These are phyloP conservation scores for Parastagonospora avenae DNA, from an alignment of 2,329 filamentous ascomycete species.

Conservation along the genomic window DNA sequence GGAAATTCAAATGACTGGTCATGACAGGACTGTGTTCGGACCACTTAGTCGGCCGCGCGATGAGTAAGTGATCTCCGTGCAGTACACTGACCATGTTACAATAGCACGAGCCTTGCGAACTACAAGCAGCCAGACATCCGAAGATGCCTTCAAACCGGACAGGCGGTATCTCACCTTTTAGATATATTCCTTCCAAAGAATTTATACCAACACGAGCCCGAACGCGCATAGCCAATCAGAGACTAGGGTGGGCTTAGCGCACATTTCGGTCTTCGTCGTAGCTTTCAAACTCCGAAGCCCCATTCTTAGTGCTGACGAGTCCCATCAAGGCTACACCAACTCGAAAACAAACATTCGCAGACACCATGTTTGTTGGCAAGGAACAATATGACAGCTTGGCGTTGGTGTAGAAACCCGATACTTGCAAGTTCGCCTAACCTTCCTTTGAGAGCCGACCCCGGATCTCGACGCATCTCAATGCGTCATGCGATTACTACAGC, in stretches of 20 bases:
- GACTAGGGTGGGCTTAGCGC: not conserved
- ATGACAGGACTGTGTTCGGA: too few relatives aligned
- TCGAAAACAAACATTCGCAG: not conserved
- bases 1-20: too few relatives aligned
- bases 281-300: slow-evolving; percentile 6
- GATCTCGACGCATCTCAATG: not conserved
- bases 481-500: not conserved
- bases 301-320: slow-evolving; percentile 5
- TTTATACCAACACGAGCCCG: not conserved
- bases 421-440: not conserved
- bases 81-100: not conserved
- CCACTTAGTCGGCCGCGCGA: too few relatives aligned
- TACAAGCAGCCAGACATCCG: not conserved
- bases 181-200: not conserved
- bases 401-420: slow-evolving; percentile 10
- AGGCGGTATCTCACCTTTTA: not conserved
- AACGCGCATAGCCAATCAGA: slow-evolving; percentile 4
- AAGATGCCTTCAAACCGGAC: not conserved
- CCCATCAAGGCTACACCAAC: not conserved
- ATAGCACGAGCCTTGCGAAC: not conserved
- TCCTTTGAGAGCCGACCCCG: not conserved
- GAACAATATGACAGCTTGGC: slow-evolving; percentile 3
- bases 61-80: too few relatives aligned
- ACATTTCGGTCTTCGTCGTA: not conserved
- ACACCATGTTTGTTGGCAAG: not conserved